These are phyloP conservation scores for Stachybotrys elegans DNA, from an alignment of 2,329 filamentous ascomycete genomes.

Conservation along the genomic window DNA sequence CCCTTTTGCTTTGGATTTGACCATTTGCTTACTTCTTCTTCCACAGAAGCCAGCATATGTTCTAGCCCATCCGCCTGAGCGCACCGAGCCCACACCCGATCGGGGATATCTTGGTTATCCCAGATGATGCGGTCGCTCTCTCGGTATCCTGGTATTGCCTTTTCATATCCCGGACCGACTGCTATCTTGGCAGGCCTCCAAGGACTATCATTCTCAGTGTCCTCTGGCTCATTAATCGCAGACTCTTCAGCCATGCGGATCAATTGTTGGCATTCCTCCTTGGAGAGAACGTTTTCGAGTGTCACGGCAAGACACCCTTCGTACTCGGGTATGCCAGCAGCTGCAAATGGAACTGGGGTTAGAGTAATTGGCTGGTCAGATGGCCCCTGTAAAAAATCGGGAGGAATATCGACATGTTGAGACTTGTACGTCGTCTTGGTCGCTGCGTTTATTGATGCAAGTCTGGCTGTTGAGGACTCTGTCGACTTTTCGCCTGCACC, in stretches of 20 bases:
- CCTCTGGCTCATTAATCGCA: constrained; percentile 22
- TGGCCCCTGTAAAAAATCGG: background rate
- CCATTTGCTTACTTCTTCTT: constrained; percentile 15
- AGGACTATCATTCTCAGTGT: constrained; percentile 18
- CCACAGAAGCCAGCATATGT: constrained; percentile 31
- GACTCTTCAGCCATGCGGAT: constrained; percentile 47
- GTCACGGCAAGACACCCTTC: constrained; percentile 48
- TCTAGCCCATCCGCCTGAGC: constrained; percentile 32
- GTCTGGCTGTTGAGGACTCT: no score
- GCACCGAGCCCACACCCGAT: constrained; percentile 59
- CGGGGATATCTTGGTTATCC: constrained; percentile 58
- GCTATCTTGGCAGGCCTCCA: constrained; percentile 71
- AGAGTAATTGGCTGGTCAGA: constrained; percentile 29
- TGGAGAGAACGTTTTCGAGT: constrained; percentile 53
- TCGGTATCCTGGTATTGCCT: constrained; percentile 47
- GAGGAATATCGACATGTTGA: background rate
- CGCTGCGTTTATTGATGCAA: no score
- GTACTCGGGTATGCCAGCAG: constrained; percentile 46
- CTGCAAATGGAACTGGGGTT: constrained; percentile 46
- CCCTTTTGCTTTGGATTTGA: no score
- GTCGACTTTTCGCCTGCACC: no score
- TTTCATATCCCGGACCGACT: constrained; percentile 56
- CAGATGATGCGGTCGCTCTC: constrained; percentile 75
- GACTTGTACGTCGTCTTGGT: background rate
- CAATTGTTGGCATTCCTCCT: constrained; percentile 54